Conservation (phyloP, 768 basidiomycete species). For the Pisolithus orientalis region DNA sequence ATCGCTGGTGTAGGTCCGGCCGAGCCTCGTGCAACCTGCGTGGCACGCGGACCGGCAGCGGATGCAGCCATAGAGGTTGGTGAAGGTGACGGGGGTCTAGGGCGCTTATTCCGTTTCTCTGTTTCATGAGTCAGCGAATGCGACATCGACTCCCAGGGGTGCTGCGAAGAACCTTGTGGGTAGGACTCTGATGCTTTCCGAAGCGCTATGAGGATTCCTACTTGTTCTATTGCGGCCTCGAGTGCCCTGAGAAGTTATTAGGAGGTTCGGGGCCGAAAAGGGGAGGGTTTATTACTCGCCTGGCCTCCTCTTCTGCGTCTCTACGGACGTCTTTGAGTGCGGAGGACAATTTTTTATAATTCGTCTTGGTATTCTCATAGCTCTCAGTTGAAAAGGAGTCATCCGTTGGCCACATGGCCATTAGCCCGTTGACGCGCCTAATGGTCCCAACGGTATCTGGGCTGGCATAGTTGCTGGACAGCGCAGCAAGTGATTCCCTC, state of each 20-base stretch:
- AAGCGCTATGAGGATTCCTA: conserved; percentile 65
- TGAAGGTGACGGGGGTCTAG: conserved; percentile 62
- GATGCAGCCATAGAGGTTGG: conserved; percentile 42
- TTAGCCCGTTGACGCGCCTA: conserved; percentile 66
- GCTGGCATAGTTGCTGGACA: conserved; percentile 50
- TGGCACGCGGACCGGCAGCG: conserved; percentile 16
- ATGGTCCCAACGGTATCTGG: conserved; percentile 51
- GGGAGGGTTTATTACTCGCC: conserved; percentile 36
- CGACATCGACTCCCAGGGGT: not conserved
- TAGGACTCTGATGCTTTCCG: conserved; percentile 61
- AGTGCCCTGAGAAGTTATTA: conserved; percentile 46
- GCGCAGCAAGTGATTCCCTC: conserved; percentile 46
- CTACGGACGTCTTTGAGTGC: conserved; percentile 59
- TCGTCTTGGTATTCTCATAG: conserved; percentile 54
- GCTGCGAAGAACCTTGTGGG: conserved; percentile 43
- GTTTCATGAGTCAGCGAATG: conserved; percentile 3
- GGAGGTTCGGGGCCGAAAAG: conserved; percentile 4
- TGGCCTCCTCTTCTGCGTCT: conserved; percentile 54
- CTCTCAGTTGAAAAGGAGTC: conserved; percentile 65
- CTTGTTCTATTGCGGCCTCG: conserved; percentile 62
- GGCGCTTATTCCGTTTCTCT: conserved; percentile 79
- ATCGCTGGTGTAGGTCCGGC: conserved; percentile 46
- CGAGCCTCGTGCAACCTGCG: conserved; percentile 40
- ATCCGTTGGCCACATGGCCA: conserved; percentile 66
- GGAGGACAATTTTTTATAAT: conserved; percentile 53